Evolutionary conservation across 2,329 filamentous ascomycete species (phyloP).

Genomic region (Scytalidium sp.): DNA sequence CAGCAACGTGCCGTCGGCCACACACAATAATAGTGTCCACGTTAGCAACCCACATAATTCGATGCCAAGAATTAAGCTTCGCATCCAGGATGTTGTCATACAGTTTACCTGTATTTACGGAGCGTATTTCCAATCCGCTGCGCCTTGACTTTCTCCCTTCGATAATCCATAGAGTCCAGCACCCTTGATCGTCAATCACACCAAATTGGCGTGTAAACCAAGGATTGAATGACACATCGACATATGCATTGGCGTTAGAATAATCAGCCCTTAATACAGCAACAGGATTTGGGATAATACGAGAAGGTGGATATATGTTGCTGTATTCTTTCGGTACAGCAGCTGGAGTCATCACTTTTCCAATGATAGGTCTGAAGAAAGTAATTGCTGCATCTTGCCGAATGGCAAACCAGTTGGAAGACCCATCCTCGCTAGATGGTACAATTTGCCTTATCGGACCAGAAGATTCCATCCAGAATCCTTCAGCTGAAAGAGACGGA

Average conservation of each 20-base stretch:
- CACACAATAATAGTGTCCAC: constrained; percentile 43
- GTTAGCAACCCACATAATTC: constrained; percentile 44
- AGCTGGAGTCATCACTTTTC: constrained; percentile 11
- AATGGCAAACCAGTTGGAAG: constrained; percentile 41
- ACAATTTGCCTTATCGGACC: constrained; percentile 46
- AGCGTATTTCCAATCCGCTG: constrained; percentile 7
- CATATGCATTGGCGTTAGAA: constrained; percentile 54
- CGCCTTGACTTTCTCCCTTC: constrained; percentile 17
- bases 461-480: constrained; percentile 28
- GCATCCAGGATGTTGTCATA: constrained; percentile 15
- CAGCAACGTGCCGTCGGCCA: constrained; percentile 31
- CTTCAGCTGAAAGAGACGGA: constrained; percentile 17
- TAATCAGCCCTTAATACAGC: constrained; percentile 47
- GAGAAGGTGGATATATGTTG: constrained; percentile 35
- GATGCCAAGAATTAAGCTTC: constrained; percentile 41
- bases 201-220: constrained; percentile 58
- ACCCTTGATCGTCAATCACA: constrained; percentile 61
- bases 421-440: constrained; percentile 36
- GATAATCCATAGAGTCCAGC: constrained; percentile 66
- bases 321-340: constrained; percentile 4
- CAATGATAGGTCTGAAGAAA: constrained; percentile 34
- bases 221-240: constrained; percentile 65
- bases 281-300: constrained; percentile 54
- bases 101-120: constrained; percentile 20
- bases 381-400: constrained; percentile 37